Evolutionary conservation across 139 green algal species (phyloP), one percentile per base, ranked within the genome.

Genomic region (Marvania coccoides): DNA sequence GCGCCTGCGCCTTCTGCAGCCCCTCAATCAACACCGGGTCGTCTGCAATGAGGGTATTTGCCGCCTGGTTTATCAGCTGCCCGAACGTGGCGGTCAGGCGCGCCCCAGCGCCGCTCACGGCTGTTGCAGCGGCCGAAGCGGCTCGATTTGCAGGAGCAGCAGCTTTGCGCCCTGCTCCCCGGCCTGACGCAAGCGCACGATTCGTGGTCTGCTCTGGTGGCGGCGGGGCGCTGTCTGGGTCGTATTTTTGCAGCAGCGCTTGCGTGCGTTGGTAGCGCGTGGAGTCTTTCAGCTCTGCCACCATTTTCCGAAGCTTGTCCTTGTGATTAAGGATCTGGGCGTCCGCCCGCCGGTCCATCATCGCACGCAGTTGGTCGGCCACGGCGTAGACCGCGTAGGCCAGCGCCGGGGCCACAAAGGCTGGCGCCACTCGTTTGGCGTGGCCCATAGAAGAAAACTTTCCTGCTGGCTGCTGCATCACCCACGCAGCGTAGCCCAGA

Each of bases 261-360:
- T 74, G 74, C 6, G 79, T 87, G 29, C 64, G 72, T 1, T 90
- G 71, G 63, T 80, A 90, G 14, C 64, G 58, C 6, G 76, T 84
- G 4, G 81, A 81, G 59, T 90, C 59, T 75, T 89, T 89, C 7
- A 89, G 69, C 28, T 85, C 83, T 45, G 73, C 71, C 6, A 89
- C n/a, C 68, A 89, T 85, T 33, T 71, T 78, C 1, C 71, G 70
- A 61, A 81, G 75, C 15, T 80, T 63, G 1, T 73, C 69, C 33
- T 79, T 47, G 19, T 81, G 24, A 15, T 37, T 39, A 13, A 74
- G 60, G 19, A 88, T 40, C 15, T 70, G 58, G 26, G 30, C 35
- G 10, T 59, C 55, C 5, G 79, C 73, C 0, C 78, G 48, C 15
- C 54, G 9, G 24, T 83, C 74, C 0, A 42, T 9, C 19, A 77